Base-by-base conservation (phyloP, 164 flowering plant genomes). In the Vitis rupestris region DNA sequence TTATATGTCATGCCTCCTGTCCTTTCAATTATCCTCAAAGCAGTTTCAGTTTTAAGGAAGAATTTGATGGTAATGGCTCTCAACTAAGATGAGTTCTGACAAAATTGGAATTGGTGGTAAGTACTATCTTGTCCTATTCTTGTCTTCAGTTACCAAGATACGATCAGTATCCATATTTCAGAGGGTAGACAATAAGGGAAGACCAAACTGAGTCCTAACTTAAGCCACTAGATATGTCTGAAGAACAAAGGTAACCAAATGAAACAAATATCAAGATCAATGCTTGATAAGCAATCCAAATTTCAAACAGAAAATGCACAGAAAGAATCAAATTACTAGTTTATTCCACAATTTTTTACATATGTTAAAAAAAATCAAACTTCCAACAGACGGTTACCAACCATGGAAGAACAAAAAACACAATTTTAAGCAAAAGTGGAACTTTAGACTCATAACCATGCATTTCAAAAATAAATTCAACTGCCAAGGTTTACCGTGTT, bases 401-500 rank as follows among this genome's bases (percentile, higher is more conserved):
- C 23, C 59, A 8, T 57, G 1, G 59, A 10, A 57, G 3, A 57
- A 23, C 1, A 57, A 37, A 37, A 15, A 10, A 14, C 63, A 17
- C n/a, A 44, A 29, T 1, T 54, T n/a, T 23, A 51, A 63, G 37
- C 11, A 50, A 49, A 53, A 61, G 4, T 47, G 17, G 1, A 50
- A 60, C 50, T 16, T 29, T 29, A 29, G 13, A 14, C 49, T 57
- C 16, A 23, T 12, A 52, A 52, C 59, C 55, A 23, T 47, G 23
- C 60, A 9, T 62, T 14, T 48, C 13, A 64, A 8, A 27, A 19
- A 50, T 11, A 3, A 4, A 54, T 13, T 19, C 19, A 29, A 9
- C 7, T n/a, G 14, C 16, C 27, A 1, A 65, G 50, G 54, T 57
- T 80, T 87, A 93, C 98, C 81, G 84, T 76, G 70, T 92, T 92